These are phyloP conservation scores for Pseudevernia furfuracea DNA, from an alignment of 495 filamentous ascomycete species.

Conservation along the genomic window DNA sequence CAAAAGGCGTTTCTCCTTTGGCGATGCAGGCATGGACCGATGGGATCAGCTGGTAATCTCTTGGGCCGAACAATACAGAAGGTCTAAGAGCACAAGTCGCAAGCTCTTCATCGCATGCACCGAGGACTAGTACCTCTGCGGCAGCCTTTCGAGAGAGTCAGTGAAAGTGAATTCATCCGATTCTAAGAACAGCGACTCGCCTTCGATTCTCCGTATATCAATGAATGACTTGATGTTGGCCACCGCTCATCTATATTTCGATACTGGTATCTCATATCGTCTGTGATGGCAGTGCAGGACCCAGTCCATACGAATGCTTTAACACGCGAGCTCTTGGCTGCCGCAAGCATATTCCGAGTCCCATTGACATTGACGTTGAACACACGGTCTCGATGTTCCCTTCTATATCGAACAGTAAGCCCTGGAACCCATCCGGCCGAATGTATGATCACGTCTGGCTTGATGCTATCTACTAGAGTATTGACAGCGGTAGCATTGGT, in stretches of 20 bases:
- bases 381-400: conserved; percentile 33
- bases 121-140: conserved; percentile 50
- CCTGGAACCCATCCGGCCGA: conserved; percentile 40
- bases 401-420: conserved; percentile 37
- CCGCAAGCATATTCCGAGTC: conserved; percentile 49
- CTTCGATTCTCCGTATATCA: conserved; percentile 56
- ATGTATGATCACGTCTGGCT: conserved; percentile 41
- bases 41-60: conserved; percentile 46
- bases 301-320: conserved; percentile 53
- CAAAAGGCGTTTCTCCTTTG: conserved; percentile 47
- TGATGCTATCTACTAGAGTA: conserved; percentile 29
- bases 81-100: conserved; percentile 50
- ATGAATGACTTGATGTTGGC: conserved; percentile 40
- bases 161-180: background rate
- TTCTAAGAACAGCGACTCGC: conserved; percentile 27
- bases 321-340: conserved; percentile 41
- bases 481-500: conserved; percentile 30
- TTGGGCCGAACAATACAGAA: conserved; percentile 50
- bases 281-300: conserved; percentile 47
- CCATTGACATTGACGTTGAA: conserved; percentile 52
- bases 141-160: conserved; percentile 35
- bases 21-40: conserved; percentile 50
- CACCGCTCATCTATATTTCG: conserved; percentile 48
- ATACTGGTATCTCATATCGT: conserved; percentile 46
- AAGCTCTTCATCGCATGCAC: conserved; percentile 39